Base-by-base conservation (phyloP, 176 grass and related monocot species). In the Eragrostis nindensis region DNA sequence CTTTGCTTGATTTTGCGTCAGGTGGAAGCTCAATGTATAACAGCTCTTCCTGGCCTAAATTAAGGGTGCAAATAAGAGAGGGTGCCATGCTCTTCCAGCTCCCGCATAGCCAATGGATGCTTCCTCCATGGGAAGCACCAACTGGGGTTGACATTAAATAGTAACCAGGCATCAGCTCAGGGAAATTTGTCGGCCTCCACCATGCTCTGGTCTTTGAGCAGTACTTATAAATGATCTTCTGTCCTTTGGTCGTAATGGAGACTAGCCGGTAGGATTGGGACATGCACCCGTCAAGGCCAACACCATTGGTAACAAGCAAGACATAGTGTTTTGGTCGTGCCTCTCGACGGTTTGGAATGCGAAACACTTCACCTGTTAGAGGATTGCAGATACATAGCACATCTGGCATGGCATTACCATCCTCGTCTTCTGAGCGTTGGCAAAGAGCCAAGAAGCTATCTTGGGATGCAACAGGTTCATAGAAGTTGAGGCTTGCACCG, bases 401-500 rank as follows among this genome's bases (percentile, higher is more conserved):
- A 21, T 44, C 48, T 0, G 3, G 5, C 3, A 5, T 16, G 36
- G 0, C 21, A 13, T 12, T 40, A 14, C 11, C 61, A 65, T 54
- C 3, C 29, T 7, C 13, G 17, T 3, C 47, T 67, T 36, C n/a
- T 0, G 3, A 39, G 11, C 16, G 27, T 2, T 6, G 52, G 13
- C 49, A 2, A 5, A 84, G 53, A 11, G n/a, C 65, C 53, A 77
- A 18, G 42, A 77, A 77, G 29, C 54, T 46, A 7, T 50, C 53
- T 19, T 84, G 53, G 0, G 82, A 70, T 21, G 73, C 42, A 8
- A 77, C 12, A 5, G 82, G 73, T 21, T 61, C 16, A 18, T 61
- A 70, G 14, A 77, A 84, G 73, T 84, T 84, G 73, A 84, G 82
- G 39, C 54, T 59, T 18, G 41, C 41, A 50, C 52, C 82, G 4